These are phyloP conservation scores for Penicillium sp. DNA, from an alignment of 2,329 filamentous ascomycete species.

Conservation along the genomic window DNA sequence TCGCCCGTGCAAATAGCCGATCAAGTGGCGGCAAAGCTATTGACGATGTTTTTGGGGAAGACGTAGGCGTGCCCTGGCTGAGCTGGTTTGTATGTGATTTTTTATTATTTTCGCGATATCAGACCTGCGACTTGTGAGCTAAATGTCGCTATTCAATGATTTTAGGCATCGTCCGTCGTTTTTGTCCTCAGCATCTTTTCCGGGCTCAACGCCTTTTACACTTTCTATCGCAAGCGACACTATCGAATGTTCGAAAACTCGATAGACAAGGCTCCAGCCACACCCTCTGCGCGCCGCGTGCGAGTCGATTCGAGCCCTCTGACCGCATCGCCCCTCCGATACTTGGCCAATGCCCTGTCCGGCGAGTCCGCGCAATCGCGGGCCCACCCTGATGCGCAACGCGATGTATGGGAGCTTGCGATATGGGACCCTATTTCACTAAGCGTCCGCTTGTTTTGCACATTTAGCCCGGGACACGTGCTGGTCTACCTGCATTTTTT, in stretches of 20 bases:
- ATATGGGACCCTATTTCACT: constrained; percentile 92
- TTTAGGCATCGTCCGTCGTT: constrained; percentile 65
- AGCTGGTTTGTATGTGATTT: constrained; percentile 55
- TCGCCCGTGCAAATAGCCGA: constrained; percentile 74
- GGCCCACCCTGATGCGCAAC: constrained; percentile 67
- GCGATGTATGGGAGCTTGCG: constrained; percentile 90
- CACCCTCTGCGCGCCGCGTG: constrained; percentile 82
- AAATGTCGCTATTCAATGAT: not conserved
- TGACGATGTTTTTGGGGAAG: constrained; percentile 83
- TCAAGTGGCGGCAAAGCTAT: constrained; percentile 47
- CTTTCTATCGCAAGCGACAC: constrained; percentile 72
- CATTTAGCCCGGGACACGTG: constrained; percentile 93
- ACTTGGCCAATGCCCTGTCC: constrained; percentile 64
- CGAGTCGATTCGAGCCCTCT: constrained; percentile 78
- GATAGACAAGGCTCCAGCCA: constrained; percentile 70
- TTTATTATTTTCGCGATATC: not conserved
- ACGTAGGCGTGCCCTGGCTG: constrained; percentile 60
- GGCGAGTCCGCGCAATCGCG: constrained; percentile 71
- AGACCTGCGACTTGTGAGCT: not conserved
- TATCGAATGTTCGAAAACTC: constrained; percentile 89
- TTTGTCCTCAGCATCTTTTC: constrained; percentile 64
- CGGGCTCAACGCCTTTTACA: constrained; percentile 72
- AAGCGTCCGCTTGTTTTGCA: constrained; percentile 73
- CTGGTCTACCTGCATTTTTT: constrained; percentile 84
- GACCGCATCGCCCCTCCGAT: constrained; percentile 71